Evolutionary conservation across 345 rosid genomes (phyloP).

Genomic region (Hypericum perforatum): DNA sequence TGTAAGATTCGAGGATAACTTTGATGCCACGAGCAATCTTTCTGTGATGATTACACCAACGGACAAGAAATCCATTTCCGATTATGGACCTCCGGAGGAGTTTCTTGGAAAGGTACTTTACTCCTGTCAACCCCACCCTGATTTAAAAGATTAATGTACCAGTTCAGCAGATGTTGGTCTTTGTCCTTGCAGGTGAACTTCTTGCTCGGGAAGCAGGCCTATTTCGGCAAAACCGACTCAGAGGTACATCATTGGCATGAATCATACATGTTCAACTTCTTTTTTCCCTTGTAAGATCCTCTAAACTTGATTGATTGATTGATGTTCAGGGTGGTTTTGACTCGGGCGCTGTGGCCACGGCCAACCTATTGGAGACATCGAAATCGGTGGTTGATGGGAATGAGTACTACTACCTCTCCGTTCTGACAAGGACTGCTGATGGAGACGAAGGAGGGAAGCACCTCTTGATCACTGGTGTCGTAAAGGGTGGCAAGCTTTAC

Average conservation of each 20-base stretch:
- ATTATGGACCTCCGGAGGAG: conserved; percentile 65
- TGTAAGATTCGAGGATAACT: conserved; percentile 81
- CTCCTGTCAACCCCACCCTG: too few species aligned
- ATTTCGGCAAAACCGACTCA: conserved; percentile 49
- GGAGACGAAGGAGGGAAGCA: conserved; percentile 98
- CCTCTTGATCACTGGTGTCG: conserved; percentile 62
- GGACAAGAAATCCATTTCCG: conserved; percentile 78
- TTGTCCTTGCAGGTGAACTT: conserved; percentile 47
- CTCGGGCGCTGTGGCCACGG: conserved; percentile 54
- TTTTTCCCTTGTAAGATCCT: neutral
- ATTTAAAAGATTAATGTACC: too few species aligned
- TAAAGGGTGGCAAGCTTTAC: conserved; percentile 67
- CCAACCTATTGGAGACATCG: conserved; percentile 65
- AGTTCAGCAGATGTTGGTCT: neutral
- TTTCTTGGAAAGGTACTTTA: conserved; percentile 69
- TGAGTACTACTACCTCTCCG: conserved; percentile 50
- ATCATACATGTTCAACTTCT: too few species aligned
- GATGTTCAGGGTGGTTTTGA: conserved; percentile 74
- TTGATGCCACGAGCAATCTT: conserved; percentile 52
- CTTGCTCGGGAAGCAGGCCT: conserved; percentile 86
- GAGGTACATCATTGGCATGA: conserved; percentile 41
- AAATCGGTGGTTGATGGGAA: conserved; percentile 34
- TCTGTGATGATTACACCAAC: conserved; percentile 63
- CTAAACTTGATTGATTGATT: neutral
- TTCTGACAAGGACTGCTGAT: conserved; percentile 91